These are phyloP conservation scores for Paragyromitra xinjiangensis DNA, from an alignment of 495 filamentous ascomycete species.

Conservation along the genomic window DNA sequence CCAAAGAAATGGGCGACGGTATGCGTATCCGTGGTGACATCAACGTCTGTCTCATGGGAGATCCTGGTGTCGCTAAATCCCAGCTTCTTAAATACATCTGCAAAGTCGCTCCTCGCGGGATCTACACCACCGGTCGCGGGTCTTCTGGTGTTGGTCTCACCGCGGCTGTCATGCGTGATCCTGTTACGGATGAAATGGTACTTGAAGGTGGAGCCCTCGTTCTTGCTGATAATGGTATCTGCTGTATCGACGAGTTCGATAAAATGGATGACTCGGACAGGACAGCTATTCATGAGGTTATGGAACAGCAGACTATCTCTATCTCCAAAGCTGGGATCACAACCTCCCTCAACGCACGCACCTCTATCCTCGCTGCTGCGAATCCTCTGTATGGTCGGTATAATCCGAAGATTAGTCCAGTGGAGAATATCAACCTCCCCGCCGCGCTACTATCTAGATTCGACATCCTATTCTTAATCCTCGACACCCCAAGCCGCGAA, in stretches of 20 bases:
- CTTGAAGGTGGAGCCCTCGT: constrained; percentile 96
- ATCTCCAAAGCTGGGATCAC: constrained; percentile 98
- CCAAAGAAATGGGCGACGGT: constrained; percentile 95
- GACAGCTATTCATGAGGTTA: constrained; percentile 98
- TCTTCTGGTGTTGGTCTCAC: constrained; percentile 97
- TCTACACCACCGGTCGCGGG: constrained; percentile 96
- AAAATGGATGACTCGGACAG: constrained; percentile 98
- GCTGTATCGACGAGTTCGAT: constrained; percentile 99
- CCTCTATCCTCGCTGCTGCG: constrained; percentile 95
- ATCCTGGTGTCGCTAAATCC: constrained; percentile 98
- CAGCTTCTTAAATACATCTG: constrained; percentile 97
- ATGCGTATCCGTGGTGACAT: constrained; percentile 99
- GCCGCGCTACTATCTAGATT: constrained; percentile 95
- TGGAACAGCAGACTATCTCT: constrained; percentile 99
- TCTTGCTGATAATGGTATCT: constrained; percentile 96
- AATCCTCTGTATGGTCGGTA: constrained; percentile 98
- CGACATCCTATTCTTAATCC: constrained; percentile 94
- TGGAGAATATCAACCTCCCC: constrained; percentile 98
- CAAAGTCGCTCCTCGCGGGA: constrained; percentile 94
- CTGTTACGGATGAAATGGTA: constrained; percentile 98
- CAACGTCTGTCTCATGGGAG: constrained; percentile 98
- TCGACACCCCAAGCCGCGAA: constrained; percentile 89
- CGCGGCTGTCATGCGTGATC: constrained; percentile 97
- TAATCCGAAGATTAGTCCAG: constrained; percentile 93
- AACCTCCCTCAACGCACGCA: constrained; percentile 93